These are phyloP conservation scores for Prunus mira DNA, from an alignment of 306 rosid genomes.

Conservation along the genomic window DNA sequence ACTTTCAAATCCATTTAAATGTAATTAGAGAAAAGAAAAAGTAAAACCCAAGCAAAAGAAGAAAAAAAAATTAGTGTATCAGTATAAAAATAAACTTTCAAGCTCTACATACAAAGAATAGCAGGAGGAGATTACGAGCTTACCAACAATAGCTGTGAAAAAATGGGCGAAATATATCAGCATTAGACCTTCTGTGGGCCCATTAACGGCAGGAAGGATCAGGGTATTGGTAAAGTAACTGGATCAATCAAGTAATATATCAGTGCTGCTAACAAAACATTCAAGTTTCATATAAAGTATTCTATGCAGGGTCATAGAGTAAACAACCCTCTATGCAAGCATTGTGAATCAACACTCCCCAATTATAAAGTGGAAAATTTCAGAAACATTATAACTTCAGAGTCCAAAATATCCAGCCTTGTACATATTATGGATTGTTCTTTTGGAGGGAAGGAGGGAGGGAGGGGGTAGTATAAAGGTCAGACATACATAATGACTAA, in stretches of 20 bases:
- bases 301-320: not conserved
- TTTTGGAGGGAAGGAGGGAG: not conserved
- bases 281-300: not conserved
- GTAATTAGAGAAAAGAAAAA: not conserved
- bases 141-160: slow-evolving; percentile 86
- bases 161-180: slow-evolving; percentile 64
- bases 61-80: not conserved
- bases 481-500: not conserved
- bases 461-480: not conserved
- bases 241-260: slow-evolving; percentile 36
- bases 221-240: slow-evolving; percentile 91
- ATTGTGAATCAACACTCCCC: not conserved
- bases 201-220: slow-evolving; percentile 82
- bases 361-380: not conserved
- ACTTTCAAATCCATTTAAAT: not conserved
- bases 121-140: slow-evolving; percentile 23
- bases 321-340: not conserved
- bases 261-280: slow-evolving; percentile 2
- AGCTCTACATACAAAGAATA: slow-evolving; percentile 1
- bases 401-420: slow-evolving; percentile 7
- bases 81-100: slow-evolving; percentile 6
- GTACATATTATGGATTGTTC: not conserved
- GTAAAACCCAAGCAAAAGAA: not conserved
- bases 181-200: slow-evolving; percentile 98
- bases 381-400: not conserved